Conservation (phyloP, 2,329 filamentous ascomycete species). For the Talaromyces piceae region DNA sequence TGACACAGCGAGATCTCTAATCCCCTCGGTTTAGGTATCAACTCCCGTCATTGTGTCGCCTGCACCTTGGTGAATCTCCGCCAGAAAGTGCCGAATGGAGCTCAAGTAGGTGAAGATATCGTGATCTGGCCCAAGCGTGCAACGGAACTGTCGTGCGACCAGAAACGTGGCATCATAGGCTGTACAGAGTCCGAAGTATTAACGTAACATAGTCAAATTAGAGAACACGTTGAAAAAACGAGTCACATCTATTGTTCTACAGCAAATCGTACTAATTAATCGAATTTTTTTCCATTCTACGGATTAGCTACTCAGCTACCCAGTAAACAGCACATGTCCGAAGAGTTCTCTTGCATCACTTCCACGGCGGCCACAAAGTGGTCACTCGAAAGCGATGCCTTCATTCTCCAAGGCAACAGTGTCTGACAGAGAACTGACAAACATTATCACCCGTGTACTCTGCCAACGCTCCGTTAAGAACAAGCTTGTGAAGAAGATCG, state of each 20-base stretch:
- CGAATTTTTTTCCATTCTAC: background rate
- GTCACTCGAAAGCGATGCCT: constrained; percentile 29
- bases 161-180: background rate
- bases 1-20: too few species aligned
- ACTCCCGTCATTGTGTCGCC: background rate
- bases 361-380: constrained; percentile 21
- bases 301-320: too few species aligned
- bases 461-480: constrained; percentile 81
- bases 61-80: too few species aligned
- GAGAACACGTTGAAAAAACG: too few species aligned
- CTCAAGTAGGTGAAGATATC: background rate
- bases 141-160: background rate
- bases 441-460: constrained; percentile 30
- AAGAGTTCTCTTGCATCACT: constrained; percentile 34
- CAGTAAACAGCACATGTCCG: constrained; percentile 21
- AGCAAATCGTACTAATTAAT: too few species aligned
- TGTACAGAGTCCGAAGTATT: background rate
- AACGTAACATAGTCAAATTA: background rate
- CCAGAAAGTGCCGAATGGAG: background rate
- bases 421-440: constrained; percentile 15
- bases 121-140: background rate
- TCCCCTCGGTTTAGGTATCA: background rate
- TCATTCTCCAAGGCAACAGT: constrained; percentile 23
- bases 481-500: constrained; percentile 47
- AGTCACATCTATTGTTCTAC: too few species aligned